Base-by-base conservation (phyloP, 1,139 yeast species). In the Blastobotrys illinoisensis region DNA sequence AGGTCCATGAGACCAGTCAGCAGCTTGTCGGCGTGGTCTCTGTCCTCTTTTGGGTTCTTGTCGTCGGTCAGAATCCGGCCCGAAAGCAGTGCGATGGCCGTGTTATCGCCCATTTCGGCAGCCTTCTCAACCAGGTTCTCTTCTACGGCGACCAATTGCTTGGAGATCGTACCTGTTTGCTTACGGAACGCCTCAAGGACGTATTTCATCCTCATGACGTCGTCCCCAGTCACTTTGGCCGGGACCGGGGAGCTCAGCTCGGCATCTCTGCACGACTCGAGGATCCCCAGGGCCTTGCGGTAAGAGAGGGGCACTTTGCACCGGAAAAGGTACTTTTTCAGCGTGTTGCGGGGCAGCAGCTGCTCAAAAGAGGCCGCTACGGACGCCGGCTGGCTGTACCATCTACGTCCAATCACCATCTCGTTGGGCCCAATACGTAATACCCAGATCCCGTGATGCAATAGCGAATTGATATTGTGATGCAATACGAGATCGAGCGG, bases 31-130 rank as follows among this genome's bases (percentile, higher is more conserved):
- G 96, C 95, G 67, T 85, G 79, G 1, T 67, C 64, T 58, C 75
- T 77, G 59, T 89, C 96, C 3, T 81, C 86, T 1, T 68, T 64
- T 18, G 52, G 59, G 7, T 67, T 62, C 43, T 65, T 61, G 44
- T 65, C 50, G 19, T 52, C 57, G 13, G 59, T 47, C 43, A 72
- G 58, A 9, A 61, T 69, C 54, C 82, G 59, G 77, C 86, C 72
- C 78, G 89, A 45, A 20, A 90, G 70, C 14, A 88, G 73, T 1
- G 93, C 75, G 24, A 90, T 81, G 1, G 97, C 96, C 68, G 89
- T 89, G 59, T 83, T 80, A 64, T 86, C 81, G 1, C 97, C 97
- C 63, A 82, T 64, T 64, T 88, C 95, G 0, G 96, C 96, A 7
- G 96, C 90, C 56, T 79, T 79, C 61, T 88, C 95, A 9, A 89